These are phyloP conservation scores for Chaetomium sp. DNA, from an alignment of 2,329 filamentous ascomycete species.

Conservation along the genomic window DNA sequence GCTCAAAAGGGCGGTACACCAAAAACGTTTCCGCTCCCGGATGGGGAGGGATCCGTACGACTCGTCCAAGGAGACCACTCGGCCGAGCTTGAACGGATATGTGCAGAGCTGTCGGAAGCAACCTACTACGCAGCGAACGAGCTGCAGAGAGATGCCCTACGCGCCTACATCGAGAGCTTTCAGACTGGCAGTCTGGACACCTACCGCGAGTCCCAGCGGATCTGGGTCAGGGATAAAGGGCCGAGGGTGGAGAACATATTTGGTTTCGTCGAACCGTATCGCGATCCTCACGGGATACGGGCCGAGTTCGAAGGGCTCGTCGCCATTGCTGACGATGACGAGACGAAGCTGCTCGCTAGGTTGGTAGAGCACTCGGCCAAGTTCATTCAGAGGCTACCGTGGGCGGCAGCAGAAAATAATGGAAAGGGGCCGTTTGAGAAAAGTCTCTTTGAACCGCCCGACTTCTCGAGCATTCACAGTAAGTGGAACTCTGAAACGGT, in stretches of 20 bases:
- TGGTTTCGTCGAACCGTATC: slow-evolving; percentile 65
- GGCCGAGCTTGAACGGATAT: slow-evolving; percentile 53
- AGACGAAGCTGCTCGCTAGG: slow-evolving; percentile 60
- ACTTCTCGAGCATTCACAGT: slow-evolving; percentile 73
- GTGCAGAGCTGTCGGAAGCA: slow-evolving; percentile 50
- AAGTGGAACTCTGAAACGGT: too few relatives aligned
- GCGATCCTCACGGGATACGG: slow-evolving; percentile 61
- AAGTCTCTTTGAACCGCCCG: slow-evolving; percentile 68
- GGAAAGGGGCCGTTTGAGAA: slow-evolving; percentile 66
- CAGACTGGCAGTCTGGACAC: slow-evolving; percentile 55
- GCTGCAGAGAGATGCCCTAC: slow-evolving; percentile 54
- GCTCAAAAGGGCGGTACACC: too few relatives aligned
- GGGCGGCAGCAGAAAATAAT: slow-evolving; percentile 51
- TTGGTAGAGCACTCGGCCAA: slow-evolving; percentile 64
- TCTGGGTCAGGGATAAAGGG: slow-evolving; percentile 61
- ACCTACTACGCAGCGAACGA: slow-evolving; percentile 54
- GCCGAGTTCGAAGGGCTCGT: slow-evolving; percentile 64
- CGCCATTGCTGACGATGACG: slow-evolving; percentile 65
- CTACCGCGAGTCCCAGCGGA: slow-evolving; percentile 57
- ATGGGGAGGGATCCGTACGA: slow-evolving; percentile 9
- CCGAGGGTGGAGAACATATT: slow-evolving; percentile 61
- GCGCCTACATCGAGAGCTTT: slow-evolving; percentile 58
- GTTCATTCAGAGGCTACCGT: slow-evolving; percentile 70
- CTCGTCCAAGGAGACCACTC: slow-evolving; percentile 57
- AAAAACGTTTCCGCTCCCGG: not conserved